Evolutionary conservation across 768 basidiomycete species (phyloP).

Genomic region (Mrakia gelida): DNA sequence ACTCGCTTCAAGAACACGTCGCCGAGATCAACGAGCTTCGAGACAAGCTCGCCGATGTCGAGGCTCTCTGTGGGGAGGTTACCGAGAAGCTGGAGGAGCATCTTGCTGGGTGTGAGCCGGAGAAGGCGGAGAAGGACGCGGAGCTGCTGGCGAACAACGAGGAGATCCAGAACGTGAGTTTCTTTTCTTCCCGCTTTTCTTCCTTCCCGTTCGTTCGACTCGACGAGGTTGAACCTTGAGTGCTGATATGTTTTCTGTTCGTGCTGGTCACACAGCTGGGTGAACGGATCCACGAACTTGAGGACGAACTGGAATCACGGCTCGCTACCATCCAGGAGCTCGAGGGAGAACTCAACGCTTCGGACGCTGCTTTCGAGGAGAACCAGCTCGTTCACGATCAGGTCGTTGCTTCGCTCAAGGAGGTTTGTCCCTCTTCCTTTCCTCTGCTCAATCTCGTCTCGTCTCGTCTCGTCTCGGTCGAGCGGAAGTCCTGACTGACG

Average conservation of each 20-base stretch:
- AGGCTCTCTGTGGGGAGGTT: constrained; percentile 27
- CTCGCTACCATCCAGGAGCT: constrained; percentile 43
- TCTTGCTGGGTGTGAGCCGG: constrained; percentile 61
- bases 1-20: constrained; percentile 71
- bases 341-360: constrained; percentile 53
- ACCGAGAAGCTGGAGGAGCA: constrained; percentile 30
- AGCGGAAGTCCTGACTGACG: too few species aligned
- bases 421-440: constrained; percentile 51
- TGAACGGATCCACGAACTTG: constrained; percentile 70
- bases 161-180: constrained; percentile 66
- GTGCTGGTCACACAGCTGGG: too few species aligned
- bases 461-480: background rate
- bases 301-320: constrained; percentile 71
- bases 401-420: constrained; percentile 71
- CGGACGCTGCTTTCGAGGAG: constrained; percentile 52
- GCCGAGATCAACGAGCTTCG: constrained; percentile 33
- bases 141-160: constrained; percentile 68
- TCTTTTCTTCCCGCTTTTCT: too few species aligned
- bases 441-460: background rate
- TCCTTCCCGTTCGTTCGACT: background rate
- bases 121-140: constrained; percentile 71
- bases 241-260: too few species aligned
- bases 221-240: too few species aligned
- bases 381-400: constrained; percentile 63
- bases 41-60: constrained; percentile 31